Percentiles rank a stretch among this genome's conserved stretches.
Evolutionary conservation across 139 green algal species (phyloP).

Genomic region (Auxenochlorella protothecoides): DNA sequence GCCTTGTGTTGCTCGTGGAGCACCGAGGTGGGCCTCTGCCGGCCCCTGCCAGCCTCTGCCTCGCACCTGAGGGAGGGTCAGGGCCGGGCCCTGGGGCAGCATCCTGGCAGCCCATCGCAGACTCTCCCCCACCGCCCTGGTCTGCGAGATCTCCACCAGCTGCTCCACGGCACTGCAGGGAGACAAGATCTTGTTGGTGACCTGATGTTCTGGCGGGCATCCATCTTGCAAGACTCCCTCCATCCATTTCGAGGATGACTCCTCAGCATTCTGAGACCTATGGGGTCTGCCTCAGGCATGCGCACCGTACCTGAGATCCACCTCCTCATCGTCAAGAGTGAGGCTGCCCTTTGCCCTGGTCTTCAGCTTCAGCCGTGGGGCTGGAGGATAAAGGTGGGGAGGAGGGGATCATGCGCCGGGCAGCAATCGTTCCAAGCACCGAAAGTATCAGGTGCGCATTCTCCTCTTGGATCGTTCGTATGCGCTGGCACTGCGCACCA

Average conservation of each 20-base stretch:
- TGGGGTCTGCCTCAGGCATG: too few species aligned
- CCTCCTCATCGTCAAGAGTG: conserved; percentile 20
- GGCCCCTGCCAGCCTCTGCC: conserved; percentile 3
- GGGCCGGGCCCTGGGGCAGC: background rate
- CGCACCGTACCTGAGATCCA: conserved; percentile 10
- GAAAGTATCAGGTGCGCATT: too few species aligned
- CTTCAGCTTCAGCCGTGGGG: too few species aligned
- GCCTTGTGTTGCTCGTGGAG: too few species aligned
- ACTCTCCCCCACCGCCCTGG: conserved; percentile 34
- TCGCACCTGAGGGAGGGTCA: conserved; percentile 1
- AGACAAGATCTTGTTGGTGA: background rate
- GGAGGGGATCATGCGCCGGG: too few species aligned
- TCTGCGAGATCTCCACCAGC: conserved; percentile 49
- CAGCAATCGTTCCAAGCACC: too few species aligned
- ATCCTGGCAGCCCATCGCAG: conserved; percentile 1
- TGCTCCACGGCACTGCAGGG: conserved; percentile 37
- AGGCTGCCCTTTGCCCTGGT: too few species aligned
- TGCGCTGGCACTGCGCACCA: too few species aligned
- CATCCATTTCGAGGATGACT: too few species aligned
- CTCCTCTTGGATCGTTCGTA: too few species aligned
- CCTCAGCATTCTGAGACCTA: too few species aligned
- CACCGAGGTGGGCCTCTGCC: conserved; percentile 1
- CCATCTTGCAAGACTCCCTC: background rate
- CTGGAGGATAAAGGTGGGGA: too few species aligned
- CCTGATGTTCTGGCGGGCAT: background rate